Percentiles rank a stretch among this genome's conserved stretches.
Evolutionary conservation across 1,139 yeast species (phyloP).

Genomic region (Yamadazyma dushanensis): DNA sequence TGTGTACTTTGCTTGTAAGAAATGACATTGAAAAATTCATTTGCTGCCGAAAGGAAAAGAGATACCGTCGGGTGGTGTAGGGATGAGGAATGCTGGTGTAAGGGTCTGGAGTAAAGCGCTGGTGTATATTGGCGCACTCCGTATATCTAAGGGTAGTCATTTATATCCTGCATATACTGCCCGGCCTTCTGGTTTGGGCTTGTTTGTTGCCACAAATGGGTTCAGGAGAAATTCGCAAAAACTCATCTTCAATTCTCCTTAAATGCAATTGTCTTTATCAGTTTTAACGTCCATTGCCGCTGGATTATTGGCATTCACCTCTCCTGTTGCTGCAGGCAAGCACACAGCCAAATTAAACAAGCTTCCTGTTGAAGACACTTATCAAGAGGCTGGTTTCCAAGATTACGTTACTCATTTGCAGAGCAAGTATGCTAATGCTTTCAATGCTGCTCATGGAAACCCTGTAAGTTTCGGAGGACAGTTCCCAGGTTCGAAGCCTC

Average conservation of each 20-base stretch:
- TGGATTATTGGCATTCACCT: constrained; percentile 45
- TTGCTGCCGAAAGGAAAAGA: no score
- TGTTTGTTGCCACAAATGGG: constrained; percentile 10
- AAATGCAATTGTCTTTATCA: constrained; percentile 15
- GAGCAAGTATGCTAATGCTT: constrained; percentile 64
- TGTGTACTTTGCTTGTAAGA: constrained; percentile 22
- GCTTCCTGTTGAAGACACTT: constrained; percentile 60
- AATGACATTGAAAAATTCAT: no score
- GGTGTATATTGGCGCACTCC: neutral
- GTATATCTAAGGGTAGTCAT: constrained; percentile 2
- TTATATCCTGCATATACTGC: constrained; percentile 5
- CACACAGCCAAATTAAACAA: constrained; percentile 65
- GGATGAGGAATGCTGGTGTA: constrained; percentile 2
- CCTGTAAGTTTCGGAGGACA: constrained; percentile 21
- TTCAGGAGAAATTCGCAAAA: constrained; percentile 1
- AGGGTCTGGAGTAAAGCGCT: no score
- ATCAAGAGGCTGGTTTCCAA: constrained; percentile 57
- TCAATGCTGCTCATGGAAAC: constrained; percentile 38
- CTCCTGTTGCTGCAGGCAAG: constrained; percentile 54
- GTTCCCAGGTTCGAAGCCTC: constrained; percentile 23
- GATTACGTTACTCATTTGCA: constrained; percentile 73
- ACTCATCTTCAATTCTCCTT: neutral
- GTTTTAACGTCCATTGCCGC: constrained; percentile 49
- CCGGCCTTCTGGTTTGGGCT: constrained; percentile 1
- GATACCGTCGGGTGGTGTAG: neutral